A percentile compares a stretch with the other conserved stretches of the same genome.
Evolutionary conservation across 768 basidiomycete species (phyloP).

Genomic region (Termitomyces sp.): DNA sequence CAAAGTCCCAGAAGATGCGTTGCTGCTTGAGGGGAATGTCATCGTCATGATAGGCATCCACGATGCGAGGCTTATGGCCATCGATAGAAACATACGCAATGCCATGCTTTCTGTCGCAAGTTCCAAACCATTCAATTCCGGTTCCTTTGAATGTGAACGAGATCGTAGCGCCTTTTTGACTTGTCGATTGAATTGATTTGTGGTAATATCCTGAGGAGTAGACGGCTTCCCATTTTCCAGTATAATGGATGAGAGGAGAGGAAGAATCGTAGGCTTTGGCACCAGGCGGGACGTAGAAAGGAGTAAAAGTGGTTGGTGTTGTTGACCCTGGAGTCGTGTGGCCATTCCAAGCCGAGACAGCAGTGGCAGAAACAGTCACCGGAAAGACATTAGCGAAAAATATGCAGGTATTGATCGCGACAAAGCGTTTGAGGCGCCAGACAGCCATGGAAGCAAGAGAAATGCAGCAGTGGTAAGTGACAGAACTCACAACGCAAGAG

Average conservation of each 20-base stretch:
- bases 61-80: slow-evolving; percentile 36
- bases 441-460: slow-evolving; percentile 10
- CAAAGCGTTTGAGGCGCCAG: neutral
- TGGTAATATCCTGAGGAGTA: slow-evolving; percentile 49
- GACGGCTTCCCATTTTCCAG: slow-evolving; percentile 53
- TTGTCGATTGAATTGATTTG: slow-evolving; percentile 48
- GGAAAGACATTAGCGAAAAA: slow-evolving; percentile 10
- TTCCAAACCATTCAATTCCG: slow-evolving; percentile 78
- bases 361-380: slow-evolving; percentile 10
- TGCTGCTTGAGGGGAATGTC: slow-evolving; percentile 44
- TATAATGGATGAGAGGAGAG: slow-evolving; percentile 63
- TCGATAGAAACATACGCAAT: slow-evolving; percentile 56
- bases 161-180: slow-evolving; percentile 42
- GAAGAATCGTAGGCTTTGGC: slow-evolving; percentile 67
- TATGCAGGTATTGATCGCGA: slow-evolving; percentile 6
- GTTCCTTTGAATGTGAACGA: slow-evolving; percentile 66
- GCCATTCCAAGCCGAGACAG: slow-evolving; percentile 69
- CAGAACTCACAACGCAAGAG: neutral
- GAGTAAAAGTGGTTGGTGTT: slow-evolving; percentile 45
- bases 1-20: slow-evolving; percentile 59
- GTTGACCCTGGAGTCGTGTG: slow-evolving; percentile 48
- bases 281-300: slow-evolving; percentile 73
- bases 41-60: slow-evolving; percentile 42
- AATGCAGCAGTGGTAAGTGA: too few relatives aligned
- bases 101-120: slow-evolving; percentile 50